phyloP scores from a whole-genome alignment of 306 rosid species.

The Gastrolobium villosum region DNA sequence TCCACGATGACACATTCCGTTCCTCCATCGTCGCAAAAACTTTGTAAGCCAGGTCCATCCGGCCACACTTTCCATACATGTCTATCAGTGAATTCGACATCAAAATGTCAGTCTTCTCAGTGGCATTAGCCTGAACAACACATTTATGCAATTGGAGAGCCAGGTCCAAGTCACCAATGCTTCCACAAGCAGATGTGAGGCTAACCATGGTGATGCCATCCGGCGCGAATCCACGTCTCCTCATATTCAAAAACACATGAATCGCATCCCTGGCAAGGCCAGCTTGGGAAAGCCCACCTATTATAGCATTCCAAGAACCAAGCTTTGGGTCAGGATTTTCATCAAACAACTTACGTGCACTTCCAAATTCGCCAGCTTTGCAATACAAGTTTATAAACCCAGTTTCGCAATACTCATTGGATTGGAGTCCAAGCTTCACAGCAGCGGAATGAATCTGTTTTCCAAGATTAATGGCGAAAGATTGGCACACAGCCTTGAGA shows the following conservation, averaged over 20 bases:
- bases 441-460: slow-evolving; percentile 67
- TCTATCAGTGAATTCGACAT: slow-evolving; percentile 75
- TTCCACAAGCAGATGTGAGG: slow-evolving; percentile 74
- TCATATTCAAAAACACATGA: slow-evolving; percentile 54
- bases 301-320: slow-evolving; percentile 85
- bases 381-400: slow-evolving; percentile 67
- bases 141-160: slow-evolving; percentile 74
- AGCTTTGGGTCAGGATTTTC: slow-evolving; percentile 71
- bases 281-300: slow-evolving; percentile 68
- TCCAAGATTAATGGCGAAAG: slow-evolving; percentile 55
- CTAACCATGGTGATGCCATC: slow-evolving; percentile 78
- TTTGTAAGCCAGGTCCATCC: slow-evolving; percentile 72
- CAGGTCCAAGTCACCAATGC: slow-evolving; percentile 65
- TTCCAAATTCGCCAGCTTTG: slow-evolving; percentile 67
- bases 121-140: slow-evolving; percentile 58
- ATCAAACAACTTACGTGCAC: slow-evolving; percentile 72
- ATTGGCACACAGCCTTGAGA: slow-evolving; percentile 63
- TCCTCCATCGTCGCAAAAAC: slow-evolving; percentile 68
- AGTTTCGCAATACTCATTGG: slow-evolving; percentile 72
- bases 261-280: slow-evolving; percentile 71
- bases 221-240: slow-evolving; percentile 63
- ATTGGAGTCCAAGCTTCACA: slow-evolving; percentile 65
- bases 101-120: slow-evolving; percentile 54
- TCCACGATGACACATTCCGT: slow-evolving; percentile 76
- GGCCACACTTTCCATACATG: slow-evolving; percentile 90